phyloP scores from a whole-genome alignment of 2,329 filamentous ascomycete genomes.

The Ceratocystiopsis sp. region DNA sequence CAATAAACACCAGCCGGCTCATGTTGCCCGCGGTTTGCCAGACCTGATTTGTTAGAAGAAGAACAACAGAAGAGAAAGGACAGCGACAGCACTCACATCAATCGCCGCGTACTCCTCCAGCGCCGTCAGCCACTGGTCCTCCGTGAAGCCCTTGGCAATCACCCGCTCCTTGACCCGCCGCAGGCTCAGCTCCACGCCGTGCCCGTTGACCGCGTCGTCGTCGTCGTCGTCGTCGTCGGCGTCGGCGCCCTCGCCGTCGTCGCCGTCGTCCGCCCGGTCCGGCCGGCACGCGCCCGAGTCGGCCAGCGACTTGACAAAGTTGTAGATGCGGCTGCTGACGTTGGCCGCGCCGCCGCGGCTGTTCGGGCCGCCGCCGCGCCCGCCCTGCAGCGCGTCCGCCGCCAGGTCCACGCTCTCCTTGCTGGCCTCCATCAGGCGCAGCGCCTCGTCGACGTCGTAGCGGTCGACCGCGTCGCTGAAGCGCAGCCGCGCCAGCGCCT shows the following conservation, averaged over 20 bases:
- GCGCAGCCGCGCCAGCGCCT: slow-evolving; percentile 80
- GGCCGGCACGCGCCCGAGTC: slow-evolving; percentile 74
- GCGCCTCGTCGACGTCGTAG: slow-evolving; percentile 89
- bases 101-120: slow-evolving; percentile 78
- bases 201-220: slow-evolving; percentile 18
- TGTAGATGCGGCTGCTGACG: slow-evolving; percentile 81
- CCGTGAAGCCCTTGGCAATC: slow-evolving; percentile 89
- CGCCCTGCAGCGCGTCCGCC: slow-evolving; percentile 28
- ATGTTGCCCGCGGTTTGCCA: slow-evolving; percentile 64
- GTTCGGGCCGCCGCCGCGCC: slow-evolving; percentile 39
- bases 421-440: slow-evolving; percentile 80
- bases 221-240: slow-evolving; percentile 38
- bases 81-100: slow-evolving; percentile 51
- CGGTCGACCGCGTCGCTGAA: slow-evolving; percentile 74
- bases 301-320: slow-evolving; percentile 75
- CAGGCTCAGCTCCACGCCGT: slow-evolving; percentile 58
- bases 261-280: slow-evolving; percentile 34
- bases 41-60: slow-evolving; percentile 15
- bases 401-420: slow-evolving; percentile 80
- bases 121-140: slow-evolving; percentile 74
- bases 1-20: slow-evolving; percentile 54
- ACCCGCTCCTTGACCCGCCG: slow-evolving; percentile 80
- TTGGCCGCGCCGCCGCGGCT: slow-evolving; percentile 23
- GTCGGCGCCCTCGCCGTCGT: slow-evolving; percentile 37
- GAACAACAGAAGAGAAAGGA: background rate